Conservation (phyloP, 441 rosid species). For the Francoa sonchifolia region DNA sequence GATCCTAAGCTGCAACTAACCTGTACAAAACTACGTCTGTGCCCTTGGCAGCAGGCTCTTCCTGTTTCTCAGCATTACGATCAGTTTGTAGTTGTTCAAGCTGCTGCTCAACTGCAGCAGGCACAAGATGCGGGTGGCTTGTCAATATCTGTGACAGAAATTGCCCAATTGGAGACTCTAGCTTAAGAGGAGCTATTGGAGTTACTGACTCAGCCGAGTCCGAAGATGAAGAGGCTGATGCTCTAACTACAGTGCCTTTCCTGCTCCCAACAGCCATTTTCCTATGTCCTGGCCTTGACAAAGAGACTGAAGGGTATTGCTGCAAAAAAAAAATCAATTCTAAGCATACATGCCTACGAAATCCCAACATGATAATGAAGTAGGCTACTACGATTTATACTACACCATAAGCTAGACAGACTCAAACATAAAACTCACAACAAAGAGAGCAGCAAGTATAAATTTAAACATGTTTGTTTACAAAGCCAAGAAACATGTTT, state of each 20-base stretch:
- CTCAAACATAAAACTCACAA: too few species aligned
- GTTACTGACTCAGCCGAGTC: constrained; percentile 30
- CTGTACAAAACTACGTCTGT: constrained; percentile 71
- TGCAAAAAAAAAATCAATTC: constrained; percentile 15
- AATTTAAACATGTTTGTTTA: too few species aligned
- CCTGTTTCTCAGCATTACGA: constrained; percentile 51
- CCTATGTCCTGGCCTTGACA: constrained; percentile 18
- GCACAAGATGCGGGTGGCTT: constrained; percentile 83
- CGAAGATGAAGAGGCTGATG: constrained; percentile 28
- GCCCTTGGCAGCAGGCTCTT: constrained; percentile 43
- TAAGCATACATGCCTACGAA: background rate
- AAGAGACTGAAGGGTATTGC: constrained; percentile 20
- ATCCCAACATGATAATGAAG: background rate
- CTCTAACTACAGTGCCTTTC: constrained; percentile 37
- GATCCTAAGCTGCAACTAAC: constrained; percentile 21
- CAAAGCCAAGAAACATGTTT: too few species aligned
- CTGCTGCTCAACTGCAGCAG: constrained; percentile 91
- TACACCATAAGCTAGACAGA: too few species aligned
- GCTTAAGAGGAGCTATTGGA: constrained; percentile 64
- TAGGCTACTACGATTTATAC: too few species aligned
- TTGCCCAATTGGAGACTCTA: constrained; percentile 79
- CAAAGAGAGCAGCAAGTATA: too few species aligned
- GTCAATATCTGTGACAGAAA: constrained; percentile 64
- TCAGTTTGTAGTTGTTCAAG: constrained; percentile 85
- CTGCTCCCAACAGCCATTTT: constrained; percentile 22